phyloP scores from a whole-genome alignment of 1,284 basidiomycete species.

The Vanrija sp. region DNA sequence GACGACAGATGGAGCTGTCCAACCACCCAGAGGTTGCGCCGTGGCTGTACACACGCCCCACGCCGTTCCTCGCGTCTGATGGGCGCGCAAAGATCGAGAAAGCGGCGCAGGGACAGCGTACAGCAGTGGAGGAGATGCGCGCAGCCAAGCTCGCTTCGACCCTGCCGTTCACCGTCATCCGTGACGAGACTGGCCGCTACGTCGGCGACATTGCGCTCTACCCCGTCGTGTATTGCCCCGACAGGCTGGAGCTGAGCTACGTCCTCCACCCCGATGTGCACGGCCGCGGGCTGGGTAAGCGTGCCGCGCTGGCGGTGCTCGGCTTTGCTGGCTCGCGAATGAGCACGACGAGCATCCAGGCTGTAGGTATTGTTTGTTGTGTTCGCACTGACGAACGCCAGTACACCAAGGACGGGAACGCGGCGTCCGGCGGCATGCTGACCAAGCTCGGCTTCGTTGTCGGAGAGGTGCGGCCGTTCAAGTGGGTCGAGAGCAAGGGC shows the following conservation, averaged over 20 bases:
- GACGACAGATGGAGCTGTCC: too few species aligned
- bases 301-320: too few species aligned
- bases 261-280: neutral
- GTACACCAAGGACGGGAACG: neutral
- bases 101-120: neutral
- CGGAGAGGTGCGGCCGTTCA: neutral
- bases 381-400: neutral
- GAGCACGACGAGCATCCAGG: neutral
- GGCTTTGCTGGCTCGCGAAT: too few species aligned
- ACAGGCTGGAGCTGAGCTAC: neutral
- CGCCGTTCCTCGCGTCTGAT: neutral
- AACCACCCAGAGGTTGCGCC: too few species aligned
- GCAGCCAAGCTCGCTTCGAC: neutral
- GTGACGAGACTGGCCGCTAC: neutral
- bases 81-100: neutral
- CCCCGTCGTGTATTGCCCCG: neutral
- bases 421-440: neutral
- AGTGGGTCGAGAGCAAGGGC: neutral
- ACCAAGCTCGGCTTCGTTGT: neutral
- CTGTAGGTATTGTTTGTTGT: neutral
- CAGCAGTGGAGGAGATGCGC: neutral
- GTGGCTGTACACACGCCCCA: neutral
- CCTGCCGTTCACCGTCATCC: conserved; percentile 1
- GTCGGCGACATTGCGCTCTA: conserved; percentile 1
- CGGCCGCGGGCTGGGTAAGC: too few species aligned